These are phyloP conservation scores for Podaxis sp. DNA, from an alignment of 768 basidiomycete genomes.

Conservation along the genomic window DNA sequence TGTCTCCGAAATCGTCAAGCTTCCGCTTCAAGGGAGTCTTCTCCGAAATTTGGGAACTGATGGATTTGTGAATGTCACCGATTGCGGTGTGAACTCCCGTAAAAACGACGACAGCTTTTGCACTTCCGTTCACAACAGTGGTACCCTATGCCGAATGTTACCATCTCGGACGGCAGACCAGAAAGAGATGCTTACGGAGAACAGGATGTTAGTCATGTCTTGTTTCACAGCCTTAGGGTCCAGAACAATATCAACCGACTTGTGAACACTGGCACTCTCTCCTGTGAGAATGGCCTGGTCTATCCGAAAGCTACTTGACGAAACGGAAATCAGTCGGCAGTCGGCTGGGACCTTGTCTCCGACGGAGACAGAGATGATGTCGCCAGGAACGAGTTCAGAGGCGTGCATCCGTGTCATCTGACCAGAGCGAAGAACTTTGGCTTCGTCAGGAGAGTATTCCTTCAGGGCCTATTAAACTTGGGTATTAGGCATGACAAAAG, in stretches of 20 bases:
- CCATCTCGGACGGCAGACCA: background rate
- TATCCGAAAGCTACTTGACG: slow-evolving; percentile 89
- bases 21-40: slow-evolving; percentile 98
- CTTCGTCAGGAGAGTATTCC: slow-evolving; percentile 97
- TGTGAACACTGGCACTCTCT: slow-evolving; percentile 87
- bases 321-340: slow-evolving; percentile 82
- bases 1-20: slow-evolving; percentile 97
- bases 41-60: slow-evolving; percentile 86
- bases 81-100: slow-evolving; percentile 90
- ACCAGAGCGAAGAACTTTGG: slow-evolving; percentile 79
- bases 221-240: slow-evolving; percentile 90
- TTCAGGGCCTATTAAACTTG: slow-evolving; percentile 69
- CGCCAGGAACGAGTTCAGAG: slow-evolving; percentile 89
- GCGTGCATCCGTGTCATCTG: slow-evolving; percentile 73
- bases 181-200: slow-evolving; percentile 55
- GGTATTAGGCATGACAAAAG: slow-evolving; percentile 4
- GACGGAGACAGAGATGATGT: slow-evolving; percentile 86
- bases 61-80: slow-evolving; percentile 96
- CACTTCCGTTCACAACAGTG: slow-evolving; percentile 91
- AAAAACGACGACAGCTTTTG: slow-evolving; percentile 80
- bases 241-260: slow-evolving; percentile 60
- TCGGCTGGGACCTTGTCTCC: slow-evolving; percentile 97
- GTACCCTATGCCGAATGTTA: slow-evolving; percentile 59
- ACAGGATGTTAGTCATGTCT: slow-evolving; percentile 96
- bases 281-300: slow-evolving; percentile 98